These are phyloP conservation scores for Lignosus rhinocerotis DNA, from an alignment of 1,284 basidiomycete species.

Conservation along the genomic window DNA sequence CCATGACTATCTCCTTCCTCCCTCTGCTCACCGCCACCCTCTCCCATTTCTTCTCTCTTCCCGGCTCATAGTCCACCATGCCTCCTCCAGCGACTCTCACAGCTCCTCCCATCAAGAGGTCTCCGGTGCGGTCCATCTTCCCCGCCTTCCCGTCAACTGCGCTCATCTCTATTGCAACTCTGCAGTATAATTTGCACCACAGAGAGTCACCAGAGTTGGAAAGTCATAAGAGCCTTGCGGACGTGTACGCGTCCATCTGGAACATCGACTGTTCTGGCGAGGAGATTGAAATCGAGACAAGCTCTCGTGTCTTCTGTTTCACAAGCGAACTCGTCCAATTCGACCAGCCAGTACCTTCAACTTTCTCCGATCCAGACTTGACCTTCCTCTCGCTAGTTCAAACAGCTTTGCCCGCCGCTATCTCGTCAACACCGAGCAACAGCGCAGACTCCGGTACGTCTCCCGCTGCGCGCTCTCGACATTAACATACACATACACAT, in stretches of 20 bases:
- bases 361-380: not conserved
- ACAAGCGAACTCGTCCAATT: not conserved
- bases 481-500: not conserved
- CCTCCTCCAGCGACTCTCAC: not conserved
- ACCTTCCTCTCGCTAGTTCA: not conserved
- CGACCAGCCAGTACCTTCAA: not conserved
- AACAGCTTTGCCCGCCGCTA: not conserved
- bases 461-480: too few species aligned
- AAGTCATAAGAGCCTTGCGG: not conserved
- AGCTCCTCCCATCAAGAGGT: not conserved
- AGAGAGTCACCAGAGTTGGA: not conserved
- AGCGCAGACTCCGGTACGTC: not conserved
- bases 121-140: not conserved
- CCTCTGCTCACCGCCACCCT: slow-evolving; percentile 27
- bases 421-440: not conserved
- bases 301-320: not conserved
- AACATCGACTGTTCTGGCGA: not conserved
- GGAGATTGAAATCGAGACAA: not conserved
- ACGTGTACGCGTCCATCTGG: not conserved
- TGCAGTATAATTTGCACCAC: too few species aligned
- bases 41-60: slow-evolving; percentile 16
- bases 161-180: too few species aligned
- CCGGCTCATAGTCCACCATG: not conserved
- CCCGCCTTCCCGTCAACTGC: not conserved
- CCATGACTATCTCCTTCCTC: slow-evolving; percentile 31